Base-by-base conservation (phyloP, 2,329 filamentous ascomycete species). In the Domatiomyces catenatus region DNA sequence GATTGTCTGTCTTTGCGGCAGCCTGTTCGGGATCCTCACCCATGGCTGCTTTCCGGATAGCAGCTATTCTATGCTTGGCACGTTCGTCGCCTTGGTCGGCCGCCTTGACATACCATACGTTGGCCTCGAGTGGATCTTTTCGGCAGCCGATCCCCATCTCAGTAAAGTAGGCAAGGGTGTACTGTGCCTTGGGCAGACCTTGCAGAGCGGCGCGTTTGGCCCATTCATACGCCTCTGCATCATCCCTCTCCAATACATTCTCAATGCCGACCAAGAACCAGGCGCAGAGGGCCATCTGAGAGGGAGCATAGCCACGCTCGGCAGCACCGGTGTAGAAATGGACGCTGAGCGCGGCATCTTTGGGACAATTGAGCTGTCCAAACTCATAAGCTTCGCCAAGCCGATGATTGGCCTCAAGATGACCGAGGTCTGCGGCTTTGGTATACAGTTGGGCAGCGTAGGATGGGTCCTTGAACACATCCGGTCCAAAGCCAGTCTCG, bases 371-470 rank as follows among this genome's bases (percentile, higher is more conserved):
- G 51, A 96, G 74, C 56, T 81, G 79, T 12, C 92, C 92, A 62
- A 94, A 87, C 69, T 98, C 92, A 64, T 98, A 98, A 0, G 90
- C 89, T 64, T 95, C 87, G n/a, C 92, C 92, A 69, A 98, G 80
- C 48, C 87, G 79, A 66, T 82, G 88, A 61, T 83, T 86, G 26
- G 92, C 89, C 58, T 94, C 84, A 1, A 84, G 71, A 61, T 98
- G 87, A 6, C 89, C 89, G 47, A 98, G 70, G 62, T 96, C 92
- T 1, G 92, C 92, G 8, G 92, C 86, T 63, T 94, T 86, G 0
- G 92, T 96, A 61, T 94, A 93, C 1, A 98, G 73, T 65, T 96
- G 88, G 26, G 89, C 90, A 0, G 92, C 87, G 63, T 98, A 96
- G 39, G 78, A 77, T 59, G 86, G 83, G 60, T 98, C 92, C 58